phyloP scores from a whole-genome alignment of 257 asterid species.

The Fraxinus quadrangulata region DNA sequence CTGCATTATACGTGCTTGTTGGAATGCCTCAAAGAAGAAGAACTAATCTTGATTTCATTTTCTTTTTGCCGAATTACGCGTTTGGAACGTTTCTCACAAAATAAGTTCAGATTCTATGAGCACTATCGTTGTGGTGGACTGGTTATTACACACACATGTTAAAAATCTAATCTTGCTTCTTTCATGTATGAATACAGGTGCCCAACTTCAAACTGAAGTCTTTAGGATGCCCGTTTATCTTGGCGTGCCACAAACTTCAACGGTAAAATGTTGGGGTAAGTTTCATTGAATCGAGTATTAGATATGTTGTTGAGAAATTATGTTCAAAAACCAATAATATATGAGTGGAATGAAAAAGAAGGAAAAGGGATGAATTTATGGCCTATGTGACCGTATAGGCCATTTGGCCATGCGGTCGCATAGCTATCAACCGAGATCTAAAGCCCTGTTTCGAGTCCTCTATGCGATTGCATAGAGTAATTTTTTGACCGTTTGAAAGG shows the following conservation, averaged over 20 bases:
- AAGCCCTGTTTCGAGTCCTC: too few relatives aligned
- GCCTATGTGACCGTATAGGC: too few relatives aligned
- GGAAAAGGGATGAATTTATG: too few relatives aligned
- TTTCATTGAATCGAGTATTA: not conserved
- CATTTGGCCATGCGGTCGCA: too few relatives aligned
- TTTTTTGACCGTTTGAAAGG: too few relatives aligned
- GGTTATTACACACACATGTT: not conserved
- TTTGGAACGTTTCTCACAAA: not conserved
- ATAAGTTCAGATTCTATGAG: not conserved
- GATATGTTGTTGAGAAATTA: too few relatives aligned
- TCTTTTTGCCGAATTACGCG: not conserved
- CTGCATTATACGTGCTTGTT: conserved; percentile 31
- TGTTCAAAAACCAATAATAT: too few relatives aligned
- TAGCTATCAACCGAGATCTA: too few relatives aligned
- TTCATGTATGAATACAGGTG: conserved; percentile 37
- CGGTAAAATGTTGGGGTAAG: not conserved
- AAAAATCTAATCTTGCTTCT: conserved; percentile 10
- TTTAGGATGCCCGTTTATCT: conserved; percentile 28
- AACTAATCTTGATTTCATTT: not conserved
- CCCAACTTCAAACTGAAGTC: conserved; percentile 29
- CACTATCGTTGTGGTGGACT: not conserved
- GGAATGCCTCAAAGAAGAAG: not conserved
- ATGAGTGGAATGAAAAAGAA: too few relatives aligned
- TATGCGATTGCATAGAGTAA: too few relatives aligned
- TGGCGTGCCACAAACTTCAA: conserved; percentile 27